Conservation (phyloP, 352 stramenopile genomes). For the Phytophthora rubi region DNA sequence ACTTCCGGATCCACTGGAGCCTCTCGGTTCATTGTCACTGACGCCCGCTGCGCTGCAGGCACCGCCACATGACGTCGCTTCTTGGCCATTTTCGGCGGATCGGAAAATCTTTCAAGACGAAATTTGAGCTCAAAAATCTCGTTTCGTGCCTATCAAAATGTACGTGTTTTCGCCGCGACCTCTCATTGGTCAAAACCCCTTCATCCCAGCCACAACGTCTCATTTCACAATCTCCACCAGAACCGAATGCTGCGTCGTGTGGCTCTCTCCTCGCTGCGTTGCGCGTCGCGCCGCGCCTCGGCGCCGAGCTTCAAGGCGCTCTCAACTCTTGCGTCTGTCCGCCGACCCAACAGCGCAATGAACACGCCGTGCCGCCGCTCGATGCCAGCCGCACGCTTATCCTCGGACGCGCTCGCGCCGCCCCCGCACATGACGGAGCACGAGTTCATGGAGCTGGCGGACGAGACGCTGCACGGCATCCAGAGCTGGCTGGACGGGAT, state of each 20-base stretch:
- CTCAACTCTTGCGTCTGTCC: slow-evolving; percentile 4
- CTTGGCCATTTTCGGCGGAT: slow-evolving; percentile 36
- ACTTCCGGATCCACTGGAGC: slow-evolving; percentile 7
- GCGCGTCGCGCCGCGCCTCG: slow-evolving; percentile 16
- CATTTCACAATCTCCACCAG: slow-evolving; percentile 21
- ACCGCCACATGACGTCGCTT: slow-evolving; percentile 37
- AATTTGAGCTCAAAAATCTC: not conserved
- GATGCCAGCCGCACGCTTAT: slow-evolving; percentile 26
- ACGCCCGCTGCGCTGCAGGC: slow-evolving; percentile 10
- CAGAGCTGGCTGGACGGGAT: slow-evolving; percentile 83
- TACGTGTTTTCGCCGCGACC: not conserved
- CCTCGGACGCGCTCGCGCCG: slow-evolving; percentile 10
- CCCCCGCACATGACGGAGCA: slow-evolving; percentile 63
- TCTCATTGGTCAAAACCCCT: slow-evolving; percentile 8
- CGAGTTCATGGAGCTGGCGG: slow-evolving; percentile 81
- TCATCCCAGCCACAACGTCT: slow-evolving; percentile 1
- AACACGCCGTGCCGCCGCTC: not conserved
- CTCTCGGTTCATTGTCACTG: slow-evolving; percentile 15
- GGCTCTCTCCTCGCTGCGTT: slow-evolving; percentile 28
- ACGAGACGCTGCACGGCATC: slow-evolving; percentile 77
- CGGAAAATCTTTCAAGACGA: not conserved
- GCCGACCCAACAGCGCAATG: not conserved
- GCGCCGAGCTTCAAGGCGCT: slow-evolving; percentile 15
- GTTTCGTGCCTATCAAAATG: not conserved
- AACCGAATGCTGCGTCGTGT: slow-evolving; percentile 40